Conservation (phyloP, 2,329 filamentous ascomycete genomes). For the Ophiognomonia clavigignenti-juglandacearum region DNA sequence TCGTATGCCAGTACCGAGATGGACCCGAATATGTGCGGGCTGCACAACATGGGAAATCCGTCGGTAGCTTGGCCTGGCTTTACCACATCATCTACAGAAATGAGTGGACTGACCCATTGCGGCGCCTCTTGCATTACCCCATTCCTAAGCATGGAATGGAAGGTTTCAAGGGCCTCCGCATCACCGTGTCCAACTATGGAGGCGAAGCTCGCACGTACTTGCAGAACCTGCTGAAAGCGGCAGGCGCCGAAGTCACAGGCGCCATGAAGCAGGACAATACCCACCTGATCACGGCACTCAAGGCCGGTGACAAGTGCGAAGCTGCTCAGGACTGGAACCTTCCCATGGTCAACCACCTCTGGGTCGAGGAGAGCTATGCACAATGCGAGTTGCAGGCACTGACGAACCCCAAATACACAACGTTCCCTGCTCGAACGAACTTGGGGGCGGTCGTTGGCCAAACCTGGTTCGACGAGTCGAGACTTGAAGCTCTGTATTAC, state of each 20-base stretch:
- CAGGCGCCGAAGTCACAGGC: constrained; percentile 87
- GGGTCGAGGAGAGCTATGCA: constrained; percentile 96
- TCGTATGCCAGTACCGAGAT: constrained; percentile 82
- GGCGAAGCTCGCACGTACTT: constrained; percentile 91
- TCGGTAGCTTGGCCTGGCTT: constrained; percentile 91
- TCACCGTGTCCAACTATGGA: constrained; percentile 94
- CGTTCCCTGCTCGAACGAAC: constrained; percentile 87
- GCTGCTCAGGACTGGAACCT: constrained; percentile 92
- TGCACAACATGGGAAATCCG: constrained; percentile 70
- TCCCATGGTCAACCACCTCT: constrained; percentile 86
- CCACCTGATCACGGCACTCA: constrained; percentile 87
- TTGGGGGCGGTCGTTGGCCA: constrained; percentile 89
- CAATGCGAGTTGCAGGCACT: constrained; percentile 73
- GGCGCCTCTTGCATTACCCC: constrained; percentile 85
- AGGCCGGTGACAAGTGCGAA: constrained; percentile 85
- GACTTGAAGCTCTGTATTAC: constrained; percentile 63
- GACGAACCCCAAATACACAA: constrained; percentile 70
- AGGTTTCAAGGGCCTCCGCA: constrained; percentile 70
- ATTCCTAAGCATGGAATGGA: constrained; percentile 70
- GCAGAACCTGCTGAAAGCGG: constrained; percentile 81
- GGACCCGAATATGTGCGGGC: constrained; percentile 74
- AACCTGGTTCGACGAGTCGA: constrained; percentile 66
- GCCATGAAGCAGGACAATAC: constrained; percentile 95
- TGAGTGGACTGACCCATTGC: constrained; percentile 79
- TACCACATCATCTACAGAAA: constrained; percentile 88